Evolutionary conservation across 768 basidiomycete species (phyloP), one percentile per base, ranked within the genome.

Genomic region (Termitomyces sp.): DNA sequence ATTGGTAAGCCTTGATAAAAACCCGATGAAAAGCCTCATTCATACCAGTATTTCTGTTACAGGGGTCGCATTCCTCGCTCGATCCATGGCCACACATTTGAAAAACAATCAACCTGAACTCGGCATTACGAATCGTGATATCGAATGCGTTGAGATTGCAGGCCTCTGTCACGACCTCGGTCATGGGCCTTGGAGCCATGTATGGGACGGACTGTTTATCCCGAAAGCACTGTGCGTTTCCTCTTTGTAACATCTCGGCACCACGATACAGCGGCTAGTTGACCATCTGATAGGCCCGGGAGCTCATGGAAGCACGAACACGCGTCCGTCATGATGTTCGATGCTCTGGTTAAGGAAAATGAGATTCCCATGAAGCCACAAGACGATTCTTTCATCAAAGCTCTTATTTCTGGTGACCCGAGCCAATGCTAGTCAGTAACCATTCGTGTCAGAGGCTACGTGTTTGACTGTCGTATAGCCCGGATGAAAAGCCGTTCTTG

Each of bases 101-200:
- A 75, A 80, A 56, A 65, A 72, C 14, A 75, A 68, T 7, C 91
- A 94, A 59, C 83, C 82, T 0, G 73, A 81, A 10, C 77, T 93
- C 1, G 72, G 70, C 0, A 90, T 93, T 56, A 85, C 84, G 0
- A 77, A 85, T 43, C 78, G 89, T 19, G 90, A 94, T 57, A 75
- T 92, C 31, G 76, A 78, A 49, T 93, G 92, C 57, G 85, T 93
- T 17, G 86, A 89, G 57, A 74, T 93, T 23, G 91, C 91, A 0
- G 92, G 90, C 0, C 74, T 92, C 3, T 92, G 90, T 56, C 92
- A 93, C 62, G 91, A 93, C 68, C 81, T 93, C 4, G 91, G 90
- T 0, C 91, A 92, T 63, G 92, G 92, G 0, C 91, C 91, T 0
- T 92, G 88, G 85, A 87, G 84, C 57, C 92, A 94, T 67, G 86